These are phyloP conservation scores for Fusarium denticulatum DNA, from an alignment of 2,329 filamentous ascomycete species.

Conservation along the genomic window DNA sequence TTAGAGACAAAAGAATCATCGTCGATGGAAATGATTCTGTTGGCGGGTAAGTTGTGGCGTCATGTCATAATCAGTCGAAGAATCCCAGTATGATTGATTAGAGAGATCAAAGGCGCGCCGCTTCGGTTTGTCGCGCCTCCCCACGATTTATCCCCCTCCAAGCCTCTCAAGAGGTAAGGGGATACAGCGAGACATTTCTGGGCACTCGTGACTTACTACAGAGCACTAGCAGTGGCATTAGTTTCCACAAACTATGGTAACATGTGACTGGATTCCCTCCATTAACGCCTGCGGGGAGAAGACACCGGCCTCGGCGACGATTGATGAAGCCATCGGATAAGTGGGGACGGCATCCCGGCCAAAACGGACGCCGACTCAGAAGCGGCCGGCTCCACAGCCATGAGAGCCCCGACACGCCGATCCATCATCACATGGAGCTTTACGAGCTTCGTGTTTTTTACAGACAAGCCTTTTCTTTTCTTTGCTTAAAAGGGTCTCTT, in stretches of 20 bases:
- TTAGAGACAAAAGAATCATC: no score
- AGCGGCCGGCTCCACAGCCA: background rate
- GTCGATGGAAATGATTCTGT: no score
- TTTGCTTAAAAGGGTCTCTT: fast-evolving
- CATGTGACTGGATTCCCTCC: background rate
- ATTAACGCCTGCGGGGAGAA: background rate
- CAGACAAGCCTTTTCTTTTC: background rate
- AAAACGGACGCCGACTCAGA: background rate
- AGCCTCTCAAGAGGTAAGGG: background rate
- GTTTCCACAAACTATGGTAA: background rate
- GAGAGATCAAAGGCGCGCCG: background rate
- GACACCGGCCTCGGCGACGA: background rate
- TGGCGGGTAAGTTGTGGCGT: fast-evolving
- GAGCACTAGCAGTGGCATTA: fast-evolving
- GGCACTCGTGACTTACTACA: fast-evolving
- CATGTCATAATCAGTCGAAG: background rate
- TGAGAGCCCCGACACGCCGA: background rate
- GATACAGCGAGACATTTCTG: background rate
- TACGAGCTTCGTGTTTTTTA: background rate
- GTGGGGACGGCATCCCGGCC: background rate
- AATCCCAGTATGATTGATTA: fast-evolving
- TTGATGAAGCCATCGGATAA: background rate
- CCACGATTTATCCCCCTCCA: fast-evolving
- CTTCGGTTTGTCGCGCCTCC: background rate
- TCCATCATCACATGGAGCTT: background rate